Evolutionary conservation across 192 early-diverging fungal genomes (phyloP).

Genomic region (Spinellus fusiger): DNA sequence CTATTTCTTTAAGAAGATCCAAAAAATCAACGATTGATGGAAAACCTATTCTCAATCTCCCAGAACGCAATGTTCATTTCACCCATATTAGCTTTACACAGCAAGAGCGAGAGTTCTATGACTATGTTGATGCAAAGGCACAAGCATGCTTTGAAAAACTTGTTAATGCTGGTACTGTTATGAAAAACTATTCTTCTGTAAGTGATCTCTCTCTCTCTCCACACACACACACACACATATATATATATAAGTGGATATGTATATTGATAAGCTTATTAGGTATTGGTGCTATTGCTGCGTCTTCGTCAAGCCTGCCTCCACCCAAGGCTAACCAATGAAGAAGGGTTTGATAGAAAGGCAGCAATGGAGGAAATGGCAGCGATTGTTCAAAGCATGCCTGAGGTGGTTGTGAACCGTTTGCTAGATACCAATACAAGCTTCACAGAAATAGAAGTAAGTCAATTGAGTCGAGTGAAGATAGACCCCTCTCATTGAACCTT

Average conservation of each 20-base stretch:
- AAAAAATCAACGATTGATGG: constrained; percentile 59
- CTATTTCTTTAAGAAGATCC: constrained; percentile 54
- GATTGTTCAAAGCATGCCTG: too few relatives aligned
- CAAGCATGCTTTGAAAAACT: constrained; percentile 41
- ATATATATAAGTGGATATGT: neutral
- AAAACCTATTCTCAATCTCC: constrained; percentile 60
- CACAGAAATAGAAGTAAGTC: neutral
- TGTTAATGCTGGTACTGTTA: constrained; percentile 40
- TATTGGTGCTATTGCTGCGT: constrained; percentile 42
- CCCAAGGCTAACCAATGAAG: constrained; percentile 33
- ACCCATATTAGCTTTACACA: constrained; percentile 41
- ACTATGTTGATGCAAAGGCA: constrained; percentile 23
- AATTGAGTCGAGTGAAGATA: too few relatives aligned
- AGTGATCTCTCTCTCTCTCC: too few relatives aligned
- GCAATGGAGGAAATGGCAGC: neutral
- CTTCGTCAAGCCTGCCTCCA: constrained; percentile 50
- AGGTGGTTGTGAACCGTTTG: neutral
- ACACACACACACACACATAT: too few relatives aligned
- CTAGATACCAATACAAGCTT: neutral
- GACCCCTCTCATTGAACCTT: too few relatives aligned
- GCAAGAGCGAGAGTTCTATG: constrained; percentile 56
- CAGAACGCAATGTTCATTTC: constrained; percentile 44
- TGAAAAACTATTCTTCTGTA: constrained; percentile 51
- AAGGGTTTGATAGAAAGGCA: neutral
- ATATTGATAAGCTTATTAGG: constrained; percentile 11